Evolutionary conservation across 176 grass and related monocot genomes (phyloP).

Genomic region (Elaeis guineensis): DNA sequence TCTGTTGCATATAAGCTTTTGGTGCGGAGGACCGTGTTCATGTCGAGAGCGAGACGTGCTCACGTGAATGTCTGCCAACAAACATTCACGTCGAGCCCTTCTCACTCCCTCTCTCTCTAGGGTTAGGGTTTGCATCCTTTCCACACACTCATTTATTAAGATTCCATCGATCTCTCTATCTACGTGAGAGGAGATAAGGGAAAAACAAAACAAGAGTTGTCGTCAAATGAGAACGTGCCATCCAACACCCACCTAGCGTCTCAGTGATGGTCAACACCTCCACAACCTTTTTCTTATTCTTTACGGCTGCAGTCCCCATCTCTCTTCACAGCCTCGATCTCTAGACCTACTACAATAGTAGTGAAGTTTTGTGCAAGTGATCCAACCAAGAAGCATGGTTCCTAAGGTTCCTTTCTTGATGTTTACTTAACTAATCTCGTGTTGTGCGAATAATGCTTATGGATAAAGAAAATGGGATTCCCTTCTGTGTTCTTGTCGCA

Average conservation of each 20-base stretch:
- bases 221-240: constrained; percentile 28
- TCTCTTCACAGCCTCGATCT: constrained; percentile 5
- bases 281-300: too few species aligned
- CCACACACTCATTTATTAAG: constrained; percentile 11
- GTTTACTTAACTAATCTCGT: constrained; percentile 44
- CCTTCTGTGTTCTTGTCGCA: constrained; percentile 26
- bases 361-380: not conserved
- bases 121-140: constrained; percentile 33
- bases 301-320: too few species aligned
- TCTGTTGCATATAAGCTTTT: too few species aligned
- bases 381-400: constrained; percentile 6
- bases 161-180: constrained; percentile 25
- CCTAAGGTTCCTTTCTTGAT: constrained; percentile 26
- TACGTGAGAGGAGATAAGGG: constrained; percentile 30
- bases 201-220: too few species aligned
- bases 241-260: not conserved
- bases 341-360: constrained; percentile 24
- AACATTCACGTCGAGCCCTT: constrained; percentile 89
- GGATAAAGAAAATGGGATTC: constrained; percentile 44
- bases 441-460: constrained; percentile 44
- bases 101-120: constrained; percentile 25
- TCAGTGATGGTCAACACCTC: too few species aligned
- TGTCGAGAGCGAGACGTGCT: constrained; percentile 34
- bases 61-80: constrained; percentile 99
- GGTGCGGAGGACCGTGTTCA: too few species aligned